Base-by-base conservation (phyloP, 306 rosid species). In the Vigna trinervia region DNA sequence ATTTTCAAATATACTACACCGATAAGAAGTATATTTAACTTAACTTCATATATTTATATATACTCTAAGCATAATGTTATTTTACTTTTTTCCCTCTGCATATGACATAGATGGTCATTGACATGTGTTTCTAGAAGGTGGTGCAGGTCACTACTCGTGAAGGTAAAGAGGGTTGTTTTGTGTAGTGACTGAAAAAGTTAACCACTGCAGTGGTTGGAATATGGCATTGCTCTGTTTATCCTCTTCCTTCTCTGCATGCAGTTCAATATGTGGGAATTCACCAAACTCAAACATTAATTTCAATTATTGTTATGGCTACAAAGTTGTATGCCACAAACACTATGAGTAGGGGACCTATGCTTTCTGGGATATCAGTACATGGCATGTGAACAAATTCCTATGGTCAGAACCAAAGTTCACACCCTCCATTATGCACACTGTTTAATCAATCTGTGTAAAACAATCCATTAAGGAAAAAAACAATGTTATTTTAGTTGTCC, bases 231-330 rank as follows among this genome's bases (percentile, higher is more conserved):
- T 9, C 46, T 41, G 46, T 41, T 41, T 9, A 41, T 8, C 46
- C 12, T 41, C 46, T 41, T 9, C 12, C 46, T 41, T 41, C 11
- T 41, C 46, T 45, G 15, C 15, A 15, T 28, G 61, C 75, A 15
- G 30, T 32, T 51, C 62, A 30, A 52, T 47, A 19, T 36, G 77
- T 38, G 51, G 14, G 53, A 56, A 22, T 56, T 72, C 39, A 72
- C 62, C 12, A 36, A 12, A 52, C 6, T 34, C 19, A n/a, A 56
- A 13, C 34, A 12, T 22, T 43, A 56, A 56, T 39, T 56, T 39
- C 53, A 56, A 56, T 73, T 72, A 54, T 72, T 72, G 6, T 6
- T n/a, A 50, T 69, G 74, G 11, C 15, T 69, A 13, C 73, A 66
- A 43, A 65, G 32, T 19, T 19, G 13, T 20, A 54, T 19, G 46